Evolutionary conservation across 176 grass and related monocot genomes (phyloP), one percentile per base, ranked within the genome.

Genomic region (Ampelocalamus luodianensis): DNA sequence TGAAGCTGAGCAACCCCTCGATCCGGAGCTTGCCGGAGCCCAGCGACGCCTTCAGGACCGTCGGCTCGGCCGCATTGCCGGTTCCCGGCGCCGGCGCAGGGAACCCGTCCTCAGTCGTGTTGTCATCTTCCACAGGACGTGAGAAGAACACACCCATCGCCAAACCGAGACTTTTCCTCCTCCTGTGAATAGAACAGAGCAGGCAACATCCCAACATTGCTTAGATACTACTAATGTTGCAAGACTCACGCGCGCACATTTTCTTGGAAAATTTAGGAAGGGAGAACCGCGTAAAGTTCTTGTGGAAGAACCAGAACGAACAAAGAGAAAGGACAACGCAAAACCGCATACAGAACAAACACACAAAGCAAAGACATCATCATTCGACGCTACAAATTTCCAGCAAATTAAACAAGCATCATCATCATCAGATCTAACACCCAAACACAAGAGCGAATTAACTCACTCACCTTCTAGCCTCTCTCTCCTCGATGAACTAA

Each of bases 1-100:
- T 86, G 80, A 92, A 92, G 77, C 90, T 89, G 2, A 94, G 83
- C 7, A 90, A 97, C 32, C 86, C 77, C 66, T 92, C 85, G 71
- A 90, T 90, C 29, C 86, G 82, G 32, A 94, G 89, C 85, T 93
- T 93, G 23, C 88, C 83, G 27, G 95, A 89, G 58, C 80, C 68
- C 15, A 92, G 72, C 60, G 92, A 89, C 36, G 87, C 78, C 58
- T 77, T 90, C 16, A 94, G 68, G 12, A 87, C 79, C 40, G 90
- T 53, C 12, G 87, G 81, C 80, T 91, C 84, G 1, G 68, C 85
- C 29, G 29, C 87, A 36, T 17, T 38, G 60, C 56, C 66, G 13
- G 38, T 23, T 45, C 16, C 8, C 17, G 8, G 5, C 36, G 18
- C 44, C 59, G 60, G 20, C 63, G 55, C 0, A 24, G 58, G 32